Conservation (phyloP, 306 rosid species). For the Begonia loranthoides region DNA sequence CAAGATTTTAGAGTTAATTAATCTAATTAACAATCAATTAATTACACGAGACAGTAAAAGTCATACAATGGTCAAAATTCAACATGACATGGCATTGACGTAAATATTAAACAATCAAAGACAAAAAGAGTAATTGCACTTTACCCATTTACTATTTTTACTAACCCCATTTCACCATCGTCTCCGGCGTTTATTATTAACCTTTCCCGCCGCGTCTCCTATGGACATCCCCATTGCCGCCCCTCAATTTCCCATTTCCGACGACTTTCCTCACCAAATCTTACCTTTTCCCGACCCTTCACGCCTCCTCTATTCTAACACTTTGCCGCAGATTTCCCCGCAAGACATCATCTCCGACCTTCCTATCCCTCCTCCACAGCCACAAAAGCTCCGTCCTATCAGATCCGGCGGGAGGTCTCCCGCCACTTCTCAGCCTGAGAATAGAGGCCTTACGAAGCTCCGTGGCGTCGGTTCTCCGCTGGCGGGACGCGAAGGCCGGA, state of each 20-base stretch:
- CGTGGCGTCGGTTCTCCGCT: constrained; percentile 6
- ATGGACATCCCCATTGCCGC: constrained; percentile 36
- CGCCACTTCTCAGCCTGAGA: constrained; percentile 6
- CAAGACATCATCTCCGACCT: constrained; percentile 9
- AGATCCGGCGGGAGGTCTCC: constrained; percentile 32
- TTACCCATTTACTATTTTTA: constrained; percentile 22
- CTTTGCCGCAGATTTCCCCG: constrained; percentile 15
- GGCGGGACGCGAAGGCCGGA: constrained; percentile 5
- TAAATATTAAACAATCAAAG: neutral
- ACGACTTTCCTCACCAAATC: constrained; percentile 34
- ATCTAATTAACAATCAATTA: no score
- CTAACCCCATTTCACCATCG: constrained; percentile 29
- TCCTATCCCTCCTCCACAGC: constrained; percentile 31
- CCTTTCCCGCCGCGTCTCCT: constrained; percentile 6
- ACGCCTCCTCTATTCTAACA: constrained; percentile 33
- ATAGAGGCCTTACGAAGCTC: constrained; percentile 5
- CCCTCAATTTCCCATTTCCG: constrained; percentile 12
- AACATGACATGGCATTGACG: neutral
- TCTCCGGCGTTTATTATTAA: constrained; percentile 21
- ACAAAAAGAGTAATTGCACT: constrained; percentile 3
- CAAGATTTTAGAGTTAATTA: no score
- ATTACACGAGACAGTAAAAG: no score
- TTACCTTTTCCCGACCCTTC: constrained; percentile 62
- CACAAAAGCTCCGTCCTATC: constrained; percentile 81
- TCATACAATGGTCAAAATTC: no score